These are phyloP conservation scores for Lachnellula occidentalis DNA, from an alignment of 2,329 filamentous ascomycete genomes.

Conservation along the genomic window DNA sequence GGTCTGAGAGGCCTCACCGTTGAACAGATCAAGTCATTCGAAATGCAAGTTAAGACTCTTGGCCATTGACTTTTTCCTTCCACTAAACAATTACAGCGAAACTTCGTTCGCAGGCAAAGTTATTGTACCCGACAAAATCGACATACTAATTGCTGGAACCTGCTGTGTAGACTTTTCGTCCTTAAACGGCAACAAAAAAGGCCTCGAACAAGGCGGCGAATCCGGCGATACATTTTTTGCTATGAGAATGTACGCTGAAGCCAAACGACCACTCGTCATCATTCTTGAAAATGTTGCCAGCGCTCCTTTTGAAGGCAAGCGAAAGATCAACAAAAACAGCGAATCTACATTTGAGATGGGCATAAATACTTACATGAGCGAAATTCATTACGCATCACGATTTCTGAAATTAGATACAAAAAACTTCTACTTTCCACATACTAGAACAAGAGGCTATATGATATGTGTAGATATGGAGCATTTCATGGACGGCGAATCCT, in stretches of 20 bases:
- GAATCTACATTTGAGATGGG: not conserved
- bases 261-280: conserved; percentile 54
- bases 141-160: conserved; percentile 67
- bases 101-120: conserved; percentile 61
- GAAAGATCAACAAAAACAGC: conserved; percentile 26
- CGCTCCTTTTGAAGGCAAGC: conserved; percentile 45
- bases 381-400: conserved; percentile 49
- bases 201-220: conserved; percentile 51
- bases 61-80: not conserved
- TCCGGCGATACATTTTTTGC: conserved; percentile 60
- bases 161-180: conserved; percentile 71
- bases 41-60: conserved; percentile 39
- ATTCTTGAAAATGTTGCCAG: conserved; percentile 66
- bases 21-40: not conserved
- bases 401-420: conserved; percentile 58
- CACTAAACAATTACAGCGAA: conserved; percentile 37
- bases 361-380: conserved; percentile 16
- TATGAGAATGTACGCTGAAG: conserved; percentile 51
- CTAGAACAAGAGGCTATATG: conserved; percentile 54
- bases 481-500: not conserved
- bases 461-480: conserved; percentile 44
- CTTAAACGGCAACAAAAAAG: conserved; percentile 54
- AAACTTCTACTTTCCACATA: conserved; percentile 69
- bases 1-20: conserved; percentile 31
- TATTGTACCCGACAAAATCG: conserved; percentile 50